A percentile compares a stretch with the other conserved stretches of the same genome.
Evolutionary conservation across 1,284 basidiomycete species (phyloP).

Genomic region (Ceratobasidium sp.): DNA sequence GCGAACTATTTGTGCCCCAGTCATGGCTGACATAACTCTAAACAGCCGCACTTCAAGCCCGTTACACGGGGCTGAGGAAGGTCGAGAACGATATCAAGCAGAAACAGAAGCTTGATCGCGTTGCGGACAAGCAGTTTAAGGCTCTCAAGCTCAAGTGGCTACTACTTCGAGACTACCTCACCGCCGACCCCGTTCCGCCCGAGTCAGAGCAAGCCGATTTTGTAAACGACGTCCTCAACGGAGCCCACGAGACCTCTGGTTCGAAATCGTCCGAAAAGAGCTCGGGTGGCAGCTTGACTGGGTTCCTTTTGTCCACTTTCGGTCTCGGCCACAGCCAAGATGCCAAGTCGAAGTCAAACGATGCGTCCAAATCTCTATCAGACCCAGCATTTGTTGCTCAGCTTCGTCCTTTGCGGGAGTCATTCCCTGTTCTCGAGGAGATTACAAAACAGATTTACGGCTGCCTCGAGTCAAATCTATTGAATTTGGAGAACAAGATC

Average conservation of each 20-base stretch:
- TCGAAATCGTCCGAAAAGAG: background rate
- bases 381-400: constrained; percentile 13
- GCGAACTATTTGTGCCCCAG: background rate
- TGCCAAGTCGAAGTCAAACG: background rate
- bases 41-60: constrained; percentile 3
- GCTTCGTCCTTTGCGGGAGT: background rate
- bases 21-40: background rate
- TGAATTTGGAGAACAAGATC: background rate
- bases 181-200: background rate
- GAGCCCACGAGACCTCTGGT: background rate
- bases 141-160: constrained; percentile 21
- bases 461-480: background rate
- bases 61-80: constrained; percentile 4
- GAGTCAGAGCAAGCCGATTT: constrained; percentile 9
- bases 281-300: background rate
- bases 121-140: constrained; percentile 16
- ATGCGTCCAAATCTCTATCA: background rate
- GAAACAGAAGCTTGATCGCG: background rate
- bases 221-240: constrained; percentile 21
- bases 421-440: constrained; percentile 20
- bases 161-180: constrained; percentile 10
- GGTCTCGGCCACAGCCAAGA: background rate
- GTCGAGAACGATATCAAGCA: background rate
- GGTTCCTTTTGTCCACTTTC: background rate
- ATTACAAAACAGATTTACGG: constrained; percentile 5